These are phyloP conservation scores for Aristolochia contorta DNA, from an alignment of 164 flowering plant genomes.

Conservation along the genomic window DNA sequence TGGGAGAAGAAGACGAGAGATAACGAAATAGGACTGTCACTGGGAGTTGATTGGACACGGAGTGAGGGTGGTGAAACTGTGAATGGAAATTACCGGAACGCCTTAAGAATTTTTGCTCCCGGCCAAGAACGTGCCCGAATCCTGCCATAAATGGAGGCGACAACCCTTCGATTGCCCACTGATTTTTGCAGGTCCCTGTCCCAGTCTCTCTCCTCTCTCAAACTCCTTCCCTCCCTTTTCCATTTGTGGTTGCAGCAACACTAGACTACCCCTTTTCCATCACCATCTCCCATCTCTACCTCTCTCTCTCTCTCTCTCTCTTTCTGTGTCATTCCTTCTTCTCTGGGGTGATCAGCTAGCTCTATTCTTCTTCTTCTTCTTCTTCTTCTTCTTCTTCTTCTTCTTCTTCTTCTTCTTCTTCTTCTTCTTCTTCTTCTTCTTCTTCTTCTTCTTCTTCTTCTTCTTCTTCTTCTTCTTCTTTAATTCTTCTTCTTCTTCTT, in stretches of 20 bases:
- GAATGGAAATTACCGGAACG: neutral
- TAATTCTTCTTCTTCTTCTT: neutral
- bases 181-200: constrained; percentile 34
- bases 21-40: no score
- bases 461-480: no score
- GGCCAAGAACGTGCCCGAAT: constrained; percentile 41
- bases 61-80: neutral
- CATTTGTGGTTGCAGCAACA: constrained; percentile 22
- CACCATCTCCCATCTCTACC: neutral
- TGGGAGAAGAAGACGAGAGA: neutral
- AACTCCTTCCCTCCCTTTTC: constrained; percentile 2
- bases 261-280: constrained; percentile 12
- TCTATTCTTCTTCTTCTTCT: neutral
- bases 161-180: constrained; percentile 47
- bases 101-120: neutral
- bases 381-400: neutral
- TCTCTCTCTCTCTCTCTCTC: constrained; percentile 10
- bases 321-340: constrained; percentile 11
- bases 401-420: neutral
- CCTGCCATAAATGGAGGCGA: constrained; percentile 53
- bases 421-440: neutral
- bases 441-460: neutral
- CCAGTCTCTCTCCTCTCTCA: constrained; percentile 1
- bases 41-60: constrained; percentile 3
- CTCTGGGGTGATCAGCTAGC: no score